Conservation (phyloP, 345 rosid species). For the Mangifera indica region DNA sequence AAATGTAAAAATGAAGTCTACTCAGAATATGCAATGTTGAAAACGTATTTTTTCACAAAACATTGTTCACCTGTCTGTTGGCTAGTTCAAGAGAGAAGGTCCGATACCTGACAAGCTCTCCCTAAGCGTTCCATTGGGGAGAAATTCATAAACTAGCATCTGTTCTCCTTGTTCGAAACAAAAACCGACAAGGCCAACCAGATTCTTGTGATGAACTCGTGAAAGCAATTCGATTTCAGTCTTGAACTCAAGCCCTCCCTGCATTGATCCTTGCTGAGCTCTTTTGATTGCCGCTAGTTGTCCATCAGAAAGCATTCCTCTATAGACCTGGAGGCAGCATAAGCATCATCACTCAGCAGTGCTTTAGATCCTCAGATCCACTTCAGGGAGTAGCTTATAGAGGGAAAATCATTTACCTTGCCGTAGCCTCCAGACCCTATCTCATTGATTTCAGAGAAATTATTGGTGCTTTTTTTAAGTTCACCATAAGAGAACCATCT, state of each 20-base stretch:
- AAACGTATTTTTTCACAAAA: neutral
- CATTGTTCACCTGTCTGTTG: neutral
- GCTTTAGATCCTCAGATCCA: no score
- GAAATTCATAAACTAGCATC: slow-evolving; percentile 81
- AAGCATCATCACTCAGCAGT: neutral
- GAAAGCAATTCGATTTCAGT: slow-evolving; percentile 95
- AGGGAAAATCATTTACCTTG: slow-evolving; percentile 44
- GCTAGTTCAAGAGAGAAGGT: slow-evolving; percentile 3
- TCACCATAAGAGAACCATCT: slow-evolving; percentile 94
- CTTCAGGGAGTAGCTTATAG: neutral
- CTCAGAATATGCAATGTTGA: neutral
- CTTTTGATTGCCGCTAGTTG: slow-evolving; percentile 82
- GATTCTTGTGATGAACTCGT: slow-evolving; percentile 93
- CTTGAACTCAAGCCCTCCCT: slow-evolving; percentile 92
- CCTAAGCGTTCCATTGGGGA: slow-evolving; percentile 81
- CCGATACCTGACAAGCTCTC: slow-evolving; percentile 71
- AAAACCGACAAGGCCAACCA: slow-evolving; percentile 85
- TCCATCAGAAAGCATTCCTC: slow-evolving; percentile 77
- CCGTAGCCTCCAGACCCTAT: slow-evolving; percentile 96
- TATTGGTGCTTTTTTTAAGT: slow-evolving; percentile 72
- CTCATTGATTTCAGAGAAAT: slow-evolving; percentile 70
- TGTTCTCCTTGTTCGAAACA: slow-evolving; percentile 92
- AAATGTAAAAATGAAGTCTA: neutral
- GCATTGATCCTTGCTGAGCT: slow-evolving; percentile 90
- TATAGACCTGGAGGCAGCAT: slow-evolving; percentile 56